Base-by-base conservation (phyloP, 192 early-diverging fungal genomes). In the Coemansia brasiliensis region DNA sequence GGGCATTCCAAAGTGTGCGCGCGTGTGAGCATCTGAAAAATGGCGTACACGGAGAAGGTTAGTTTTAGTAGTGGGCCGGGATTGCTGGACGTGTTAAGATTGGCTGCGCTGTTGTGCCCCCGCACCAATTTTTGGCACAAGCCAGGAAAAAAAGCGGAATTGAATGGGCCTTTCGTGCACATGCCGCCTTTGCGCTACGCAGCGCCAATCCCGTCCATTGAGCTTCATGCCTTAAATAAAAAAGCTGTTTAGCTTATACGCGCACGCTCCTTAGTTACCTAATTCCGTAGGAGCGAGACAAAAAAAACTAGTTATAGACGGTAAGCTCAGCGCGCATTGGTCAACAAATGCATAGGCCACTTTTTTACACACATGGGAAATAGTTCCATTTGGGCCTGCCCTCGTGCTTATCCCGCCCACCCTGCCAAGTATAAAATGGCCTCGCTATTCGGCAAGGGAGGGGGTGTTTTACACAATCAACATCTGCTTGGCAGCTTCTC, bases 331-430 rank as follows among this genome's bases (percentile, higher is more conserved):
- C 27, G 46, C 26, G 46, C 46, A 48, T 24, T 48, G 45, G 45
- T 26, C 45, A 49, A 6, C 44, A 4, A 49, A 25, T 49, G 46
- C 46, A 49, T 49, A 27, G 46, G 24, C 46, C 46, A 49, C 46
- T 49, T 49, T 44, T 35, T 8, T 16, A 26, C 24, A 25, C 46
- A 49, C 46, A 49, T 26, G 11, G 24, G 24, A 24, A 24, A 46
- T 24, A 46, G 24, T 46, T 46, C 24, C 44, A 24, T 24, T 49
- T 7, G 24, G 20, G 12, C 26, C 46, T 26, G 46, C 46, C 46
- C 46, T 27, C 46, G 46, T 49, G 46, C 46, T 6, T 26, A 27
- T 2, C 6, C 10, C 6, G 24, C 15, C 13, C 22, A 15, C 13
- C 22, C 20, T 8, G 46, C 21, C 46, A 25, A 20, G 25, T 49